Evolutionary conservation across 495 filamentous ascomycete genomes (phyloP).

Genomic region (Hypoxylon fragiforme): DNA sequence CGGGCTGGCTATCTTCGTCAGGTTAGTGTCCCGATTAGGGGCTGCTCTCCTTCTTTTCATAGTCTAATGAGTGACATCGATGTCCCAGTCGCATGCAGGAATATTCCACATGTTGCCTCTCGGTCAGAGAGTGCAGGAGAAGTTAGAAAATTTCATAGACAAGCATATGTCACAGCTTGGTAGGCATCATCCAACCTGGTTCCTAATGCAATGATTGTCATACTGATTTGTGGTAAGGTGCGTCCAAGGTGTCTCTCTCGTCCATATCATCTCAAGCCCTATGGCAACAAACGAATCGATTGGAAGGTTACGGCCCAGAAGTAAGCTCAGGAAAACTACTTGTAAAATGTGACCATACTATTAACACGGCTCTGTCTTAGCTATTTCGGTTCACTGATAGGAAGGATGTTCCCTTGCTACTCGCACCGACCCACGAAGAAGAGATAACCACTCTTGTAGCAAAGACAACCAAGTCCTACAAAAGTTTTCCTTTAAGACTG

Average conservation of each 20-base stretch:
- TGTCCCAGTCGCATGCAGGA: slow-evolving; percentile 69
- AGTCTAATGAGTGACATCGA: slow-evolving; percentile 10
- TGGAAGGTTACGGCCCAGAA: slow-evolving; percentile 65
- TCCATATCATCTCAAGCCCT: slow-evolving; percentile 83
- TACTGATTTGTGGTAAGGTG: slow-evolving; percentile 54
- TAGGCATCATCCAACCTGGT: slow-evolving; percentile 40
- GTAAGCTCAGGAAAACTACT: slow-evolving; percentile 41
- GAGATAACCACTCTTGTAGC: slow-evolving; percentile 86
- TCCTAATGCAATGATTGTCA: neutral
- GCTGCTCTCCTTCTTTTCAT: neutral
- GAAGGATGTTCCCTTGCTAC: slow-evolving; percentile 71
- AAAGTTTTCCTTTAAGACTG: slow-evolving; percentile 79
- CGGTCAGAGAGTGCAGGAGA: slow-evolving; percentile 86
- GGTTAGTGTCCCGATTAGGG: slow-evolving; percentile 41
- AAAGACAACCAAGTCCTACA: slow-evolving; percentile 77
- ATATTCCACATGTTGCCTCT: slow-evolving; percentile 92
- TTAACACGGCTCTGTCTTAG: slow-evolving; percentile 43
- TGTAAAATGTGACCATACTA: neutral
- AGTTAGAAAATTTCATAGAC: slow-evolving; percentile 82
- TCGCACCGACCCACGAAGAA: slow-evolving; percentile 95
- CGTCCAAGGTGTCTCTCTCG: slow-evolving; percentile 85
- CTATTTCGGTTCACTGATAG: slow-evolving; percentile 82
- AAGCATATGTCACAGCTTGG: slow-evolving; percentile 82
- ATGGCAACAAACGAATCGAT: slow-evolving; percentile 63
- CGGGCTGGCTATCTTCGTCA: slow-evolving; percentile 81